phyloP scores from a whole-genome alignment of 495 filamentous ascomycete species.

The Xylaria intraflava region DNA sequence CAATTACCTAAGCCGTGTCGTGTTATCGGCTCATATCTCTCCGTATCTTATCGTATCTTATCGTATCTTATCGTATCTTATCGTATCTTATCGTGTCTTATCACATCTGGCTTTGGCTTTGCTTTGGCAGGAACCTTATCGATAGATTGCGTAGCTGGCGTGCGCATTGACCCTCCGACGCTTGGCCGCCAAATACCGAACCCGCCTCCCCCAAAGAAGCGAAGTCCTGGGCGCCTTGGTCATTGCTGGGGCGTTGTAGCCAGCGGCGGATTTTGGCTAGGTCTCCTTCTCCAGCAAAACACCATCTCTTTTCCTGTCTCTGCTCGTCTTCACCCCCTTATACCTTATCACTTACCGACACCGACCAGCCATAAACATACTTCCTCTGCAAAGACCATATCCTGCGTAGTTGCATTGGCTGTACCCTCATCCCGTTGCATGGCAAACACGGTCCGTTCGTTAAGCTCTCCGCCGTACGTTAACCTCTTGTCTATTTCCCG shows the following conservation, averaged over 20 bases:
- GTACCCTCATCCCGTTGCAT: slow-evolving; percentile 2
- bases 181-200: slow-evolving; percentile 15
- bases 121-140: too few species aligned
- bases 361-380: background rate
- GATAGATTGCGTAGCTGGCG: background rate
- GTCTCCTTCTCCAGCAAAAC: slow-evolving; percentile 12
- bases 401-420: background rate
- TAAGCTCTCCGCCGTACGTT: slow-evolving; percentile 1
- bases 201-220: slow-evolving; percentile 12
- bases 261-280: slow-evolving; percentile 14
- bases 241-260: slow-evolving; percentile 12
- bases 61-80: slow-evolving; percentile 2
- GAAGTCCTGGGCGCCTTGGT: background rate
- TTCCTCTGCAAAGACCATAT: background rate
- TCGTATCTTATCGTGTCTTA: background rate
- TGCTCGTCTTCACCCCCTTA: slow-evolving; percentile 3
- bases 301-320: slow-evolving; percentile 5
- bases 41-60: background rate
- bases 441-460: background rate
- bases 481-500: background rate
- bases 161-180: background rate
- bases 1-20: too few species aligned
- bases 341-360: background rate
- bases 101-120: background rate
- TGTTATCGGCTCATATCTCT: background rate